Evolutionary conservation across 1,284 basidiomycete species (phyloP).

Genomic region (Paramarasmius palmivorus): DNA sequence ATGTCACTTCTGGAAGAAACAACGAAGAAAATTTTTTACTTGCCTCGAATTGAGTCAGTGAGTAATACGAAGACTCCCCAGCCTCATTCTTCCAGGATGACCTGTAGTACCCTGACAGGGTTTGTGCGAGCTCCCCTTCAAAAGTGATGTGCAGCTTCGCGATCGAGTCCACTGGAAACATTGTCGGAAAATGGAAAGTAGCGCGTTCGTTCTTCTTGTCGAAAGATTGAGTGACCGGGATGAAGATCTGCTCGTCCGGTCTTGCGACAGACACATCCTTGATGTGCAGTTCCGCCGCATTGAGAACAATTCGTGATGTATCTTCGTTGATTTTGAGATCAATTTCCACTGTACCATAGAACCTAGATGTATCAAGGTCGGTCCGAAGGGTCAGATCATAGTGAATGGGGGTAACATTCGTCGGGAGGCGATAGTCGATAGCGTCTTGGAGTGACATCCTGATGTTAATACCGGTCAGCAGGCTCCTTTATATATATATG

Average conservation of each 20-base stretch:
- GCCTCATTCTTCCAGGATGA: constrained; percentile 38
- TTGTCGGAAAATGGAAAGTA: constrained; percentile 46
- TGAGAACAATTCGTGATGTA: constrained; percentile 58
- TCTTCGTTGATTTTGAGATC: constrained; percentile 56
- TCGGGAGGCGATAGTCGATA: background rate
- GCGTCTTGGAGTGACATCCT: background rate
- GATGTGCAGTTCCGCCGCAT: constrained; percentile 56
- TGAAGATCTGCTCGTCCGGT: background rate
- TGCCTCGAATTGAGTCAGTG: constrained; percentile 67
- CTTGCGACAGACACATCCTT: constrained; percentile 23
- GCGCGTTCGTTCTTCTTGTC: constrained; percentile 56
- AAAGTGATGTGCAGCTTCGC: constrained; percentile 45
- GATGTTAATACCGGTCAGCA: too few relatives aligned
- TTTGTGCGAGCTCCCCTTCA: constrained; percentile 52
- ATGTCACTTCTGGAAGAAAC: constrained; percentile 4
- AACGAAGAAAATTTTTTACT: background rate
- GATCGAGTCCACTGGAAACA: constrained; percentile 40
- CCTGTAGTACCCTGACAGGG: constrained; percentile 60
- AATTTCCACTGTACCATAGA: constrained; percentile 58
- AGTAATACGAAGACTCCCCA: constrained; percentile 49
- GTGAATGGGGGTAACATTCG: constrained; percentile 2
- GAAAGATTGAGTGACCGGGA: constrained; percentile 39
- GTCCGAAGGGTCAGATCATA: constrained; percentile 1
- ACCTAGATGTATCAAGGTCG: constrained; percentile 75
- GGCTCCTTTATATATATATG: too few relatives aligned